Evolutionary conservation across 164 flowering plant species (phyloP).

Genomic region (Houttuynia cordata): DNA sequence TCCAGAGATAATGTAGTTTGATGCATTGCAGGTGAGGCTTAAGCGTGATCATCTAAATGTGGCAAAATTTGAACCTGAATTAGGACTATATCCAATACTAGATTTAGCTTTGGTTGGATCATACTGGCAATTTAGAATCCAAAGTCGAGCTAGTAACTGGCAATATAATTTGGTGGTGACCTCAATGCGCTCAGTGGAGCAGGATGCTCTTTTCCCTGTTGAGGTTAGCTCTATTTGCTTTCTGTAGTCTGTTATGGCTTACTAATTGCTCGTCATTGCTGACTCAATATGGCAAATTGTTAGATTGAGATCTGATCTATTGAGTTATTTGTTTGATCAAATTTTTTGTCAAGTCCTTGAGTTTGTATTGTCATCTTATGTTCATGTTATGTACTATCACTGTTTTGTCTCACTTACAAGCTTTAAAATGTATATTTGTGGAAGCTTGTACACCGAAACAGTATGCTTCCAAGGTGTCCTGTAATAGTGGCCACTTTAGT

Average conservation of each 20-base stretch:
- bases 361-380: too few relatives aligned
- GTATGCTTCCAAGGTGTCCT: too few relatives aligned
- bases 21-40: slow-evolving; percentile 65
- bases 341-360: too few relatives aligned
- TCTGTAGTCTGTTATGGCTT: not conserved
- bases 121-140: slow-evolving; percentile 95
- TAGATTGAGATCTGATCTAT: too few relatives aligned
- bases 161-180: slow-evolving; percentile 95
- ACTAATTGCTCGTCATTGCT: not conserved
- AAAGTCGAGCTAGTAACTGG: slow-evolving; percentile 95
- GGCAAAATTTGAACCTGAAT: slow-evolving; percentile 95
- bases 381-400: too few relatives aligned
- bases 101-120: slow-evolving; percentile 96
- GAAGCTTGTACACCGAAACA: too few relatives aligned
- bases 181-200: slow-evolving; percentile 93
- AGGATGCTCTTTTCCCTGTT: slow-evolving; percentile 77
- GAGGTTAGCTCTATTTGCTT: slow-evolving; percentile 42
- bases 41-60: slow-evolving; percentile 85
- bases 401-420: too few relatives aligned
- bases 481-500: too few relatives aligned
- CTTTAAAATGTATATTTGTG: too few relatives aligned
- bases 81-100: slow-evolving; percentile 83
- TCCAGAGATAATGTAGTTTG: not conserved
- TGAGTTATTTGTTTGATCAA: too few relatives aligned
- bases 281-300: too few relatives aligned